Base-by-base conservation (phyloP, 2,329 filamentous ascomycete species). In the Pleurostoma richardsiae region DNA sequence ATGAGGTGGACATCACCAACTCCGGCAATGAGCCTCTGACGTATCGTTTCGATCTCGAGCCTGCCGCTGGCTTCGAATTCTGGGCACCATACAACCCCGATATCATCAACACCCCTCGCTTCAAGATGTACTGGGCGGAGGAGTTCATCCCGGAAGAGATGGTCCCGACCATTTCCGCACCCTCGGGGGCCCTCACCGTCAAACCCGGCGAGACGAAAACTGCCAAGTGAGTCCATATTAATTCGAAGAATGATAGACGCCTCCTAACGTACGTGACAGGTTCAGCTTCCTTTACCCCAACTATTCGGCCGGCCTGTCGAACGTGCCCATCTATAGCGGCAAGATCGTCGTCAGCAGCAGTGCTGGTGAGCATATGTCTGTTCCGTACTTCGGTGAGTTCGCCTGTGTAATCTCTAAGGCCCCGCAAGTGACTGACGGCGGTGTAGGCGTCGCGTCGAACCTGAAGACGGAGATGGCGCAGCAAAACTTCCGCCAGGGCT, bases 1-100 rank as follows among this genome's bases (percentile, higher is more conserved):
- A 59, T 43, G 38, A 46, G 0, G 56, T 68, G 27, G 56, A 60
- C 38, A 67, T 80, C 44, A 70, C 64, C 27, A 79, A 80, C 54
- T 63, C 60, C 11, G 73, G 63, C 28, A 57, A 57, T 29, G 59
- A 60, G 28, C 58, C 62, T 3, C 58, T 71, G 10, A 61, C 62
- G 3, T 79, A 77, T 54, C 62, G 55, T 1, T 65, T 72, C 42
- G 55, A 59, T 29, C 48, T 70, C 6, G 65, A 76, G 41, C 60
- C 67, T 1, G 66, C 69, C 5, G 68, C 67, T 6, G 73, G 71
- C 3, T 62, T 67, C 41, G 67, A 72, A 52, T 61, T 66, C 10
- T 43, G 53, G 26, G 49, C 47, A 3, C 47, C 47, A 5, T 27
- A 42, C 10, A 46, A 47, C 30, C 40, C 40, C 33, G n/a, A 36